Conservation (phyloP, 2,329 filamentous ascomycete species). For the Lasiodiplodia sp. region DNA sequence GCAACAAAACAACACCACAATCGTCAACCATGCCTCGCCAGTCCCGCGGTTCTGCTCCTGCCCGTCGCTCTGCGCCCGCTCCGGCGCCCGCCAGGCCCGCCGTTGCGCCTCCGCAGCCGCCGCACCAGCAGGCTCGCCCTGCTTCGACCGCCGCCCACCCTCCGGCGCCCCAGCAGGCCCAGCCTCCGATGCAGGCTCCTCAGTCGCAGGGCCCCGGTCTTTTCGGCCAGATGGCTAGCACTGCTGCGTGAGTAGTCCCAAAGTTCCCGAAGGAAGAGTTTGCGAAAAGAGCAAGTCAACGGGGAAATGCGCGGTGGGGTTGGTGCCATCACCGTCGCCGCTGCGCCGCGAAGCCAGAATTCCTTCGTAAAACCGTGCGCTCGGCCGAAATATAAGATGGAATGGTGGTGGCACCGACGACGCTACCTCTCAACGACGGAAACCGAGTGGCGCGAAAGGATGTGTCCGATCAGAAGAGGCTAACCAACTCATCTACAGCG, state of each 20-base stretch:
- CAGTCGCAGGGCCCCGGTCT: slow-evolving; percentile 76
- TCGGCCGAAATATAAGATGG: not conserved
- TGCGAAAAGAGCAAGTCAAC: not conserved
- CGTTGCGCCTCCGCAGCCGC: slow-evolving; percentile 63
- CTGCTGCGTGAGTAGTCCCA: slow-evolving; percentile 80
- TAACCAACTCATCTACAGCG: slow-evolving; percentile 63
- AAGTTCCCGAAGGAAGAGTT: not conserved
- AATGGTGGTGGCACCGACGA: not conserved
- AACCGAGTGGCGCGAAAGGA: not conserved
- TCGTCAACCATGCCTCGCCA: slow-evolving; percentile 54
- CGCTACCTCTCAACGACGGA: not conserved
- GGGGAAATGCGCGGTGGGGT: not conserved
- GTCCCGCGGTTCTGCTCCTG: slow-evolving; percentile 54
- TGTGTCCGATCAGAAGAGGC: not conserved
- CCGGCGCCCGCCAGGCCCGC: slow-evolving; percentile 64
- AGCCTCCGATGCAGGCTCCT: slow-evolving; percentile 58
- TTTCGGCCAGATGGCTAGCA: slow-evolving; percentile 96
- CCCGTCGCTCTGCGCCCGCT: slow-evolving; percentile 52
- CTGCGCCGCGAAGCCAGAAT: not conserved
- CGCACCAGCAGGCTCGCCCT: slow-evolving; percentile 67
- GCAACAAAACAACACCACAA: not conserved
- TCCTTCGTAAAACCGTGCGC: not conserved
- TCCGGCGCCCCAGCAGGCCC: slow-evolving; percentile 54
- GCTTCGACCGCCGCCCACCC: slow-evolving; percentile 70
- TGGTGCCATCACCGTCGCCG: not conserved